A percentile compares a stretch with the other conserved stretches of the same genome.
phyloP scores from a whole-genome alignment of 2,329 filamentous ascomycete species.

The Akanthomyces dipterigenus region DNA sequence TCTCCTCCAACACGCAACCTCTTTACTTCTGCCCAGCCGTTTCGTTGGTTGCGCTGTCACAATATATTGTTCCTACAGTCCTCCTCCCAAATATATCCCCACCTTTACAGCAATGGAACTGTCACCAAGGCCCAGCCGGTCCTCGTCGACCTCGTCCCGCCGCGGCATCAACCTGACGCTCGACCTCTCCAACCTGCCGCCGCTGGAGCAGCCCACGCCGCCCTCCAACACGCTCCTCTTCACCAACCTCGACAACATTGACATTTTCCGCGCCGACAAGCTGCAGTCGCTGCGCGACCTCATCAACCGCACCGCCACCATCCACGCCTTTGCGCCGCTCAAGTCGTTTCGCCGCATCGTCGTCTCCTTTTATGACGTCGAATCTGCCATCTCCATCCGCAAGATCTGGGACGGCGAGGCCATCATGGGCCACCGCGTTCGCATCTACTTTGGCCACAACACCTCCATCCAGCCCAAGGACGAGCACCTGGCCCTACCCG shows the following conservation, averaged over 20 bases:
- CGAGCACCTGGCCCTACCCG: slow-evolving; percentile 58
- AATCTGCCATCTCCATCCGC: slow-evolving; percentile 64
- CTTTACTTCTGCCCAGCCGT: background rate
- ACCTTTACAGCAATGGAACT: slow-evolving; percentile 26
- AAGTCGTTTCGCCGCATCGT: slow-evolving; percentile 79
- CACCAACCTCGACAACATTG: slow-evolving; percentile 67
- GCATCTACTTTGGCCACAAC: slow-evolving; percentile 61
- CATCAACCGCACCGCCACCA: slow-evolving; percentile 60
- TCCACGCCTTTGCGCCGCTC: slow-evolving; percentile 73
- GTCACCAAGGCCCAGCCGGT: slow-evolving; percentile 31
- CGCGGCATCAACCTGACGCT: slow-evolving; percentile 52
- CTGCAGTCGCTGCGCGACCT: slow-evolving; percentile 66
- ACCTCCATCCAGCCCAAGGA: slow-evolving; percentile 50
- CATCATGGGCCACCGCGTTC: slow-evolving; percentile 62
- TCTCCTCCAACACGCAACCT: background rate
- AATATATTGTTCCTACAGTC: background rate
- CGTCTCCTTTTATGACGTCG: slow-evolving; percentile 66
- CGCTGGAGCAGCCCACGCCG: slow-evolving; percentile 62
- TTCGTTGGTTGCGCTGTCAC: background rate
- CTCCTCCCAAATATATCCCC: background rate
- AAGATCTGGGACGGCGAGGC: slow-evolving; percentile 67
- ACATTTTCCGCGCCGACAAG: slow-evolving; percentile 69
- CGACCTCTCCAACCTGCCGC: slow-evolving; percentile 66
- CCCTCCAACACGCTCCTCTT: slow-evolving; percentile 80
- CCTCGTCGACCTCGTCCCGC: slow-evolving; percentile 40